phyloP scores from a whole-genome alignment of 495 filamentous ascomycete genomes.

The Podospora conica region DNA sequence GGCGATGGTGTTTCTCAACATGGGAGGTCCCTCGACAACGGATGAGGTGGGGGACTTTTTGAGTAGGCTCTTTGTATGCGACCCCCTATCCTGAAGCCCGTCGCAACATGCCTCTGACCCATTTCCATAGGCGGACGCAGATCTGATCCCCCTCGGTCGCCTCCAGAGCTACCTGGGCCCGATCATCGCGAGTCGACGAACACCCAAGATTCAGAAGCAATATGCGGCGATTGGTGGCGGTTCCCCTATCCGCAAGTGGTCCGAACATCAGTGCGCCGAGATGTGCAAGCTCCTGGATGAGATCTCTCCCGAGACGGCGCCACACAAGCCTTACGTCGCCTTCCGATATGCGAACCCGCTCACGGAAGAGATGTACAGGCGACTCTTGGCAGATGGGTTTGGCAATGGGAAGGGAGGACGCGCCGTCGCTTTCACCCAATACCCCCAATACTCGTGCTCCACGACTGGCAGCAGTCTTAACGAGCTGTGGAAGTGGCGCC shows the following conservation, averaged over 20 bases:
- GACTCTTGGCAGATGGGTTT: conserved; percentile 81
- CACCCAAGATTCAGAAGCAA: conserved; percentile 92
- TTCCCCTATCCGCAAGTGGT: conserved; percentile 96
- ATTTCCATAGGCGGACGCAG: conserved; percentile 68
- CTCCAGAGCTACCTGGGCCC: conserved; percentile 88
- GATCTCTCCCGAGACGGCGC: conserved; percentile 84
- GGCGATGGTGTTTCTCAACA: conserved; percentile 98
- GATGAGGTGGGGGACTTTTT: conserved; percentile 87
- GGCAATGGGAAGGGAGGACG: conserved; percentile 78
- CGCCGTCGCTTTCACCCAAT: conserved; percentile 96
- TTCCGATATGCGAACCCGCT: conserved; percentile 93
- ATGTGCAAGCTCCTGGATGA: conserved; percentile 95
- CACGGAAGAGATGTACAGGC: conserved; percentile 86
- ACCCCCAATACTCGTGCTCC: conserved; percentile 98
- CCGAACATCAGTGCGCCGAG: conserved; percentile 81
- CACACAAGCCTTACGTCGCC: conserved; percentile 98
- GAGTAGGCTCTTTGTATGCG: conserved; percentile 80
- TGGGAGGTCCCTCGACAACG: conserved; percentile 90
- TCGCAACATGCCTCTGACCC: neutral
- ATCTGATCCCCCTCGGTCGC: conserved; percentile 92
- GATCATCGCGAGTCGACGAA: conserved; percentile 76
- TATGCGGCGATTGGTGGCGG: conserved; percentile 94
- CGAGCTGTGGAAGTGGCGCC: conserved; percentile 95
- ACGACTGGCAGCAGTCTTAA: conserved; percentile 96
- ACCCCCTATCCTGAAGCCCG: neutral